Evolutionary conservation across 2,329 filamentous ascomycete species (phyloP).

Genomic region (Cephalotrichum gorgonifer): DNA sequence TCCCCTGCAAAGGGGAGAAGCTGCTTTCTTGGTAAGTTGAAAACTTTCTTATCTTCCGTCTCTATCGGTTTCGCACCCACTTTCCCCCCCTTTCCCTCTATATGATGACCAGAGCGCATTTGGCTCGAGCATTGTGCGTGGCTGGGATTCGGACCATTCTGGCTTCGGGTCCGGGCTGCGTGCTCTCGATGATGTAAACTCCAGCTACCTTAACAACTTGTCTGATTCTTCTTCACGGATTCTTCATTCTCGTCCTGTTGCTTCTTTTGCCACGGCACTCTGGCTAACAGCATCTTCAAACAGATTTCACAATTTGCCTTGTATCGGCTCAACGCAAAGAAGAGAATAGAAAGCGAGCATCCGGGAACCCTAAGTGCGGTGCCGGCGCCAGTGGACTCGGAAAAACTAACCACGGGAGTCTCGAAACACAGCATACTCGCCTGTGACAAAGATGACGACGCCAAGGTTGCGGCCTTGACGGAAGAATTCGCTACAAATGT

Average conservation of each 20-base stretch:
- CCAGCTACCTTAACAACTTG: conserved; percentile 89
- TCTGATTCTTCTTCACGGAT: conserved; percentile 52
- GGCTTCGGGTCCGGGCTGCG: conserved; percentile 48
- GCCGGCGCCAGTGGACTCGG: background rate
- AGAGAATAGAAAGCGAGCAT: no score
- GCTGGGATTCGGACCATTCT: conserved; percentile 60
- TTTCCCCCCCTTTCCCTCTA: conserved; percentile 13
- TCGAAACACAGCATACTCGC: conserved; percentile 67
- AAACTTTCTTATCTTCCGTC: conserved; percentile 5
- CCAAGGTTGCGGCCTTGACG: conserved; percentile 72
- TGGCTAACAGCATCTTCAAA: background rate
- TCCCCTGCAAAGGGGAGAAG: conserved; percentile 7
- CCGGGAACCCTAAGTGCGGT: no score
- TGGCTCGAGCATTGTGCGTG: conserved; percentile 93
- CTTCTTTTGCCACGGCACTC: background rate
- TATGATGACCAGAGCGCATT: conserved; percentile 99
- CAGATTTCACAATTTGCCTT: background rate
- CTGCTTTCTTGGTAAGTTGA: conserved; percentile 25
- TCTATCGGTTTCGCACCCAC: background rate
- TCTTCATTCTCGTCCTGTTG: background rate
- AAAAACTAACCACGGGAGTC: background rate
- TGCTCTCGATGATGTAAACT: conserved; percentile 94
- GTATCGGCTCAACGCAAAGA: no score
- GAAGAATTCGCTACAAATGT: conserved; percentile 81
- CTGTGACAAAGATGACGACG: conserved; percentile 66